Conservation (phyloP, 2,329 filamentous ascomycete genomes). For the Penicillium sclerotiorum region DNA sequence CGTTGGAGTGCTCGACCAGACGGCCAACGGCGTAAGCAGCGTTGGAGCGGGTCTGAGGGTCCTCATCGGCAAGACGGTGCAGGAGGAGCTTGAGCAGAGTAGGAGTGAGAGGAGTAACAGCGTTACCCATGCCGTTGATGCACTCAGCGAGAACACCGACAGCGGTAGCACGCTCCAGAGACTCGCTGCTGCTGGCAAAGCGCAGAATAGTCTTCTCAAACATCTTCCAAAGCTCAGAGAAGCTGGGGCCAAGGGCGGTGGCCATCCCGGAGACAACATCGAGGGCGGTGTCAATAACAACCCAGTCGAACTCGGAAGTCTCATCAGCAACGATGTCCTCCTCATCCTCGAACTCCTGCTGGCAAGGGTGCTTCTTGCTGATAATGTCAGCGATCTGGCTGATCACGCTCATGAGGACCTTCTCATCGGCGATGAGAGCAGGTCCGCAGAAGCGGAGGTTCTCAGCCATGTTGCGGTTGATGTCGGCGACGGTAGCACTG, state of each 20-base stretch:
- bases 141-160: constrained; percentile 92
- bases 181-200: constrained; percentile 82
- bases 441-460: constrained; percentile 91
- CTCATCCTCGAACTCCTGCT: constrained; percentile 82
- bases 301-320: constrained; percentile 95
- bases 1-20: constrained; percentile 77
- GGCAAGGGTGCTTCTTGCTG: constrained; percentile 87
- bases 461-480: constrained; percentile 89
- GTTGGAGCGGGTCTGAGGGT: constrained; percentile 91
- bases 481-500: constrained; percentile 87
- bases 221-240: constrained; percentile 89
- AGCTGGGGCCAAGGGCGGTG: constrained; percentile 76
- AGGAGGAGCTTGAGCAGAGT: constrained; percentile 77
- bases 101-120: constrained; percentile 79
- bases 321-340: constrained; percentile 77
- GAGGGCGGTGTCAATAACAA: constrained; percentile 90
- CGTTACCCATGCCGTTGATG: constrained; percentile 77
- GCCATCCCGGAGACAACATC: constrained; percentile 87
- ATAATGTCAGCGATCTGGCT: constrained; percentile 77
- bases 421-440: constrained; percentile 73
- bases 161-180: constrained; percentile 83
- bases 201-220: constrained; percentile 91
- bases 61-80: constrained; percentile 85
- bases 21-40: constrained; percentile 89
- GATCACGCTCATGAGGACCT: constrained; percentile 74